Conservation (phyloP, 2,329 filamentous ascomycete genomes). For the Aspergillus sp. region DNA sequence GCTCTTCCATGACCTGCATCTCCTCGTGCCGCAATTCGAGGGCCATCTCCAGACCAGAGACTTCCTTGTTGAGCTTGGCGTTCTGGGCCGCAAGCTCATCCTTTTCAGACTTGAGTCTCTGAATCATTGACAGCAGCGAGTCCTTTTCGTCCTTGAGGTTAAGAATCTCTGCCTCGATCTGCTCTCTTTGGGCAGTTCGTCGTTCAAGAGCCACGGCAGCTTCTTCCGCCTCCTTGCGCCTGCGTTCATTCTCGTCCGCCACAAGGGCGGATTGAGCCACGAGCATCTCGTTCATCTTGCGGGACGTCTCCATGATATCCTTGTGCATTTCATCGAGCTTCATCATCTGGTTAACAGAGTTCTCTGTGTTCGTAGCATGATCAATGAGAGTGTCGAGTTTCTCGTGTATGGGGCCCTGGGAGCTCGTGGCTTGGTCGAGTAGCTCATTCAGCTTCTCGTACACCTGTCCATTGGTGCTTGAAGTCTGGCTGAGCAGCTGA, state of each 20-base stretch:
- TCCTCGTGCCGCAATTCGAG: constrained; percentile 88
- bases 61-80: constrained; percentile 77
- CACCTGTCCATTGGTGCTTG: constrained; percentile 46
- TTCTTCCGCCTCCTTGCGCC: constrained; percentile 79
- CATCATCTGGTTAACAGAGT: constrained; percentile 75
- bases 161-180: constrained; percentile 59
- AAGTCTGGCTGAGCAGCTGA: constrained; percentile 42
- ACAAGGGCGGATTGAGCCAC: constrained; percentile 52
- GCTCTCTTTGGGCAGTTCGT: constrained; percentile 68
- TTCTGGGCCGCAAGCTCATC: constrained; percentile 79
- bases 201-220: constrained; percentile 80
- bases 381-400: constrained; percentile 52
- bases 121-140: constrained; percentile 62
- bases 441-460: constrained; percentile 63
- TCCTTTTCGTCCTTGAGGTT: constrained; percentile 64
- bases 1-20: constrained; percentile 84
- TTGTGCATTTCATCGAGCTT: constrained; percentile 87
- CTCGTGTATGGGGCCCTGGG: constrained; percentile 37
- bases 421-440: constrained; percentile 40
- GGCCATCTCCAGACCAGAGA: constrained; percentile 89
- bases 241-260: constrained; percentile 76
- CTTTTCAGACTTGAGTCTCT: constrained; percentile 50
- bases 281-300: constrained; percentile 77
- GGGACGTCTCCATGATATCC: constrained; percentile 81
- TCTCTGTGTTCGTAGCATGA: constrained; percentile 63